Evolutionary conservation across 257 asterid genomes (phyloP).

Genomic region (Penstemon newberryi): DNA sequence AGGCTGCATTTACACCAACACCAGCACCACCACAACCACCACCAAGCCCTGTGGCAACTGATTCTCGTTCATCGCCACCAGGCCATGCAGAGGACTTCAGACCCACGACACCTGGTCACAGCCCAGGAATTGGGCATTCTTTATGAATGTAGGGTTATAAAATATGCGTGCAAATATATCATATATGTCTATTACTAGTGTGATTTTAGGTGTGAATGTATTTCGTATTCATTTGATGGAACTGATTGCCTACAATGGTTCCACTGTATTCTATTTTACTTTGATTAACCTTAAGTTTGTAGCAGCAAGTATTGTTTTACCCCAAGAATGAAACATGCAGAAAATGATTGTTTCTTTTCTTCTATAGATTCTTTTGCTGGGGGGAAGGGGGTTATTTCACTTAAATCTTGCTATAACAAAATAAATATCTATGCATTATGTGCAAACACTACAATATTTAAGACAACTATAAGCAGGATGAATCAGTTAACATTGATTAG

Average conservation of each 20-base stretch:
- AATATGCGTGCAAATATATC: not conserved
- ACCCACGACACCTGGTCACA: slow-evolving; percentile 63
- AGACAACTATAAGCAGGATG: no score
- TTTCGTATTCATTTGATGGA: not conserved
- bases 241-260: slow-evolving; percentile 12
- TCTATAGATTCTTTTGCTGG: not conserved
- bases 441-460: not conserved
- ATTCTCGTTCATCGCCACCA: slow-evolving; percentile 38
- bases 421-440: no score
- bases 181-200: not conserved
- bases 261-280: not conserved
- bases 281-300: slow-evolving; percentile 1
- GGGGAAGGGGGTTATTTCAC: no score
- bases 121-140: slow-evolving; percentile 66
- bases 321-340: not conserved
- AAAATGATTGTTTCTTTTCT: not conserved
- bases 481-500: no score
- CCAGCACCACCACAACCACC: slow-evolving; percentile 27
- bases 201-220: slow-evolving; percentile 18
- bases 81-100: slow-evolving; percentile 59
- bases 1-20: slow-evolving; percentile 7
- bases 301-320: not conserved
- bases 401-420: no score
- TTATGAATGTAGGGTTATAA: slow-evolving; percentile 22
- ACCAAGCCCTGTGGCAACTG: slow-evolving; percentile 24